Base-by-base conservation (phyloP, 2,329 filamentous ascomycete genomes). In the Fusarium neocosmosporiellum region DNA sequence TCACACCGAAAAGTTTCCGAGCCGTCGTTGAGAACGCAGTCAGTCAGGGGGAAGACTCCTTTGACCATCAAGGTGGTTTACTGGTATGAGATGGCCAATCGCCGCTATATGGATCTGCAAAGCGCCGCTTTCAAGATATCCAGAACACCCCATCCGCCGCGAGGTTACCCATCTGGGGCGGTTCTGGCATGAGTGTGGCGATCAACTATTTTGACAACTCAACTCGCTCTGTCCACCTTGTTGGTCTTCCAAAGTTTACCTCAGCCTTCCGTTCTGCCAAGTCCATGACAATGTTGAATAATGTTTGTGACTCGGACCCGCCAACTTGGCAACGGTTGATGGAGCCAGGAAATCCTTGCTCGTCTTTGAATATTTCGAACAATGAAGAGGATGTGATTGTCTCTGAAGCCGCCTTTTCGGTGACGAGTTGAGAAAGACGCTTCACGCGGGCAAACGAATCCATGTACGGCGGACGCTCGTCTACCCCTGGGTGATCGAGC, bases 201-300 rank as follows among this genome's bases (percentile, higher is more conserved):
- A 36, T 36, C 34, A 36, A 18, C 13, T 33, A 33, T 33, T 11
- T 33, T 13, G 10, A 33, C 2, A 74, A 2, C 7, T 72, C 55
- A 16, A 70, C 33, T 5, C 43, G 62, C 39, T 74, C 48, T 3
- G 43, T 60, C 46, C 43, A 74, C 3, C 22, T 31, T 2, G 74
- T 73, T 2, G 73, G 74, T 5, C 69, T 64, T 1, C 66, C 73
- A 50, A 74, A n/a, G 0, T 54, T 58, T 0, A 77, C 64, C 1
- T 48, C 24, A 1, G 70, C 73, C 13, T 36, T 67, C 22, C 34
- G 43, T 1, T 59, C 62, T 0, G 59, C 50, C 5, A 72, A 16
- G 7, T 77, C 61, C 63, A 77, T 75, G 16, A 75, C 67, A 1
- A 77, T 74, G 2, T 68, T 77, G 8, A 77, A 77, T 0, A 77